phyloP scores from a whole-genome alignment of 2,329 filamentous ascomycete species.

The Chaetothyriales sp. region DNA sequence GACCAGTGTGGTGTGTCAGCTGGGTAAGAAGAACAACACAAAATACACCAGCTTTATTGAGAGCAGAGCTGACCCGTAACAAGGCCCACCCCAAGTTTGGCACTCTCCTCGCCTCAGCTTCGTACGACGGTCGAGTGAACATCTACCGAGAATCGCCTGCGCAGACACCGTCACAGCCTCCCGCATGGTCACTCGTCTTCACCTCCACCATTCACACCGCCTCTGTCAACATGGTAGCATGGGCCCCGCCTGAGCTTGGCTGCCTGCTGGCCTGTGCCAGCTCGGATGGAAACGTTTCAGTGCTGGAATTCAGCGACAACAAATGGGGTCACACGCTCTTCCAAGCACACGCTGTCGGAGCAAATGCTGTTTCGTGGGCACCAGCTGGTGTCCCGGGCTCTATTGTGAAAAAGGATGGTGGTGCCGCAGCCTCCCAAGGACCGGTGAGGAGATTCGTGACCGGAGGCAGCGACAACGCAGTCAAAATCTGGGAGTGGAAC shows the following conservation, averaged over 20 bases:
- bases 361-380: conserved; percentile 93
- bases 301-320: conserved; percentile 95
- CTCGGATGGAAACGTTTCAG: conserved; percentile 81
- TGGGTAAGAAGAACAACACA: conserved; percentile 53
- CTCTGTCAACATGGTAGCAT: conserved; percentile 89
- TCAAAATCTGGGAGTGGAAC: conserved; percentile 87
- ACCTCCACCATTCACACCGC: conserved; percentile 89
- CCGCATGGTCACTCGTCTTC: conserved; percentile 71
- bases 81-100: conserved; percentile 91
- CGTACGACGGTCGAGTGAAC: conserved; percentile 94
- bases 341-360: conserved; percentile 79
- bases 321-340: conserved; percentile 82
- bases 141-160: conserved; percentile 70
- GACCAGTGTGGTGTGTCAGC: conserved; percentile 91
- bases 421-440: conserved; percentile 26
- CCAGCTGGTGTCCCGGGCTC: conserved; percentile 71
- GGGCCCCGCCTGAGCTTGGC: conserved; percentile 92
- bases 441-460: conserved; percentile 70
- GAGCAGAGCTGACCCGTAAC: not conserved
- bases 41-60: too few species aligned
- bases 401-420: conserved; percentile 57
- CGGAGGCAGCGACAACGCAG: conserved; percentile 79
- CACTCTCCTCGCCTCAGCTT: conserved; percentile 88
- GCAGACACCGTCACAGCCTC: conserved; percentile 28
- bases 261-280: conserved; percentile 90